phyloP scores from a whole-genome alignment of 2,329 filamentous ascomycete species.

The Colletotrichum scovillei region DNA sequence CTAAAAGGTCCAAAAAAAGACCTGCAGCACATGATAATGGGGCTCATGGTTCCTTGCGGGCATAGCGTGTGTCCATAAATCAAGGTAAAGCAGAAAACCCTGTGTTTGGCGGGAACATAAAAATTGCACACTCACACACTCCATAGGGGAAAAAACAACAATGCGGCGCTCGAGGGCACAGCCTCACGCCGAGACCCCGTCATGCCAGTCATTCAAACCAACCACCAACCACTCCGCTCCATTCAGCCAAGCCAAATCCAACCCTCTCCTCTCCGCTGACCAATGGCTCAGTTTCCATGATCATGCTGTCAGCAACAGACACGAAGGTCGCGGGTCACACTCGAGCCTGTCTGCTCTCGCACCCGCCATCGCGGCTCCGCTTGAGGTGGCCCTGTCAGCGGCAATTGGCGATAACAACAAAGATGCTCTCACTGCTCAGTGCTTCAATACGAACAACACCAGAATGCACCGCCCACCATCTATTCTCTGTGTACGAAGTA shows the following conservation, averaged over 20 bases:
- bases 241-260: conserved; percentile 10
- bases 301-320: conserved; percentile 3
- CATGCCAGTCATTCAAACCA: background rate
- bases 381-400: background rate
- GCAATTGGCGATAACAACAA: background rate
- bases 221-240: conserved; percentile 2
- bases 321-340: background rate
- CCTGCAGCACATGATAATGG: conserved; percentile 4
- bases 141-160: background rate
- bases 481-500: background rate
- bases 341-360: background rate
- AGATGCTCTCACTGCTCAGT: background rate
- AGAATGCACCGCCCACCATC: background rate
- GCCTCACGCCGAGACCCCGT: conserved; percentile 3
- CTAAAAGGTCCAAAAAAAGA: conserved; percentile 32
- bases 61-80: background rate
- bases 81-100: conserved; percentile 1
- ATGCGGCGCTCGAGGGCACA: background rate
- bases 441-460: conserved; percentile 3
- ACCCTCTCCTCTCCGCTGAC: background rate
- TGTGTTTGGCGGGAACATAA: conserved; percentile 5
- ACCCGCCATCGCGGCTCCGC: background rate
- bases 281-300: background rate
- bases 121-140: conserved; percentile 8
- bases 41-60: background rate